Base-by-base conservation (phyloP, 2,329 filamentous ascomycete species). In the Penicillium paneum region DNA sequence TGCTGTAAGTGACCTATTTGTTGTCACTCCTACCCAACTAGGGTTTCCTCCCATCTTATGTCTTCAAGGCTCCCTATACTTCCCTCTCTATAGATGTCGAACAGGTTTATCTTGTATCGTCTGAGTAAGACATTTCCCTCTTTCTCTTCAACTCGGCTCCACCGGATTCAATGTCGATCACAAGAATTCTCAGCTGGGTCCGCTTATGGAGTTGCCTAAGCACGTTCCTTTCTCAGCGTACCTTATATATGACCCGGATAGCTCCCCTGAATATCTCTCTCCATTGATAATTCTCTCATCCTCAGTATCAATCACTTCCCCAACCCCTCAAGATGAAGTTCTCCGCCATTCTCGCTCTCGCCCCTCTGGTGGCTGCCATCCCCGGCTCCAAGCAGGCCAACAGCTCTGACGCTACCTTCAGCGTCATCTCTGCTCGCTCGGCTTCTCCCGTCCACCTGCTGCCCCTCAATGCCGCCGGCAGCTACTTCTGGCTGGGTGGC, bases 401-500 rank as follows among this genome's bases (percentile, higher is more conserved):
- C 24, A 39, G 43, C 42, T 52, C 50, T 41, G 54, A 56, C 17
- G 52, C 43, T 41, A 31, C 73, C 60, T 80, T 79, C 62, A 66
- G 63, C 43, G 73, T 79, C 63, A 72, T 76, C 26, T 68, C 75
- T 65, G 61, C 72, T 43, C 76, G 74, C 63, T 76, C 74, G 45
- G 76, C 68, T 41, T 78, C 77, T 4, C 74, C 74, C 26, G 73
- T 83, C 57, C 78, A 84, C 64, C 66, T 76, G 12, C 68, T 70
- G 31, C 60, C 70, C 12, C 65, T 83, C 54, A 76, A 76, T 38
- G 80, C 81, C 35, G 67, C 68, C 17, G 73, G 73, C 21, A 62
- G 65, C 28, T 70, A 72, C 49, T 81, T 84, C 72, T 81, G 69
- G 62, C 69, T 83, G 47, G 80, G 79, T 24, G 74, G 74, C 15